Conservation (phyloP, 345 rosid species). For the Noccaea bulbosa region DNA sequence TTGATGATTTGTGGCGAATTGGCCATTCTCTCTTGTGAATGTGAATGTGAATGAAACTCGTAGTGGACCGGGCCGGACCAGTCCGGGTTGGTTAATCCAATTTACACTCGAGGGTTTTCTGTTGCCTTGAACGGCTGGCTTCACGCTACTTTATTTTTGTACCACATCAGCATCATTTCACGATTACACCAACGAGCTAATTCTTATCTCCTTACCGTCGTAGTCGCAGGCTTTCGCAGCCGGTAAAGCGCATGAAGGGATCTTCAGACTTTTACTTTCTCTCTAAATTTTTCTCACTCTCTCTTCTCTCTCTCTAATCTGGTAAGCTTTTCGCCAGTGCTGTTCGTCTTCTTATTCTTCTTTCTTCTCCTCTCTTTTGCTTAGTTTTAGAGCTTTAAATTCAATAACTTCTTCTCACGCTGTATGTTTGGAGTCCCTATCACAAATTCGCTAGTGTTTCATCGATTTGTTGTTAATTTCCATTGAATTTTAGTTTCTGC, state of each 20-base stretch:
- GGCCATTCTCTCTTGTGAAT: too few species aligned
- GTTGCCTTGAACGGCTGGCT: too few species aligned
- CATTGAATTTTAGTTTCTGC: not conserved
- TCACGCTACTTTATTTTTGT: constrained; percentile 9
- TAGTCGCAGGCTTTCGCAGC: constrained; percentile 38
- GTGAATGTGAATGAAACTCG: not conserved
- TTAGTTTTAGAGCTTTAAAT: not conserved
- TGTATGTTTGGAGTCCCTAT: not conserved
- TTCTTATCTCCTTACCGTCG: too few species aligned
- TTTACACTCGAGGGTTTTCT: constrained; percentile 40
- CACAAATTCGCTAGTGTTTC: not conserved
- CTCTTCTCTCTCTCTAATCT: constrained; percentile 20
- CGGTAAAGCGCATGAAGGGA: constrained; percentile 44
- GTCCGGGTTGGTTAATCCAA: constrained; percentile 22
- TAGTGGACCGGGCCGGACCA: not conserved
- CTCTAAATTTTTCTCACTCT: not conserved
- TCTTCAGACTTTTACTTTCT: constrained; percentile 31
- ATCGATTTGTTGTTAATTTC: constrained; percentile 7
- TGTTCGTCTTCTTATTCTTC: not conserved
- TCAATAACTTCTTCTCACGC: not conserved
- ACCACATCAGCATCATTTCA: constrained; percentile 33
- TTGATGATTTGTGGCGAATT: too few species aligned
- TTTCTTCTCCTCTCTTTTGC: not conserved
- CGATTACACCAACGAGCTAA: constrained; percentile 6
- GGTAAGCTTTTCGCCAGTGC: constrained; percentile 36